Base-by-base conservation (phyloP, 78 protist genomes). In the slime mould (Dictyostelium discoideum) region DNA sequence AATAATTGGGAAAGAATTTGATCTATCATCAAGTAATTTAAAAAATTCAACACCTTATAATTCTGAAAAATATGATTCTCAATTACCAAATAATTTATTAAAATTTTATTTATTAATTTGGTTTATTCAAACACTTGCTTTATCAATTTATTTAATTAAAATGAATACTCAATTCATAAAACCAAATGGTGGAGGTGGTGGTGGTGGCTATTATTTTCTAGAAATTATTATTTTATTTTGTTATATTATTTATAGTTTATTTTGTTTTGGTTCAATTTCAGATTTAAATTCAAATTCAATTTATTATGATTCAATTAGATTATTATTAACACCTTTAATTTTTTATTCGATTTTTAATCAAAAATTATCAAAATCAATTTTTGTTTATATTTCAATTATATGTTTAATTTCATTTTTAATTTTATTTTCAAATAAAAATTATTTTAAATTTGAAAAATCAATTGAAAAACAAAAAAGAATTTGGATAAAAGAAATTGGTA, bases 401-500 rank as follows among this genome's bases (percentile, higher is more conserved):
- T 39, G 54, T 39, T 18, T 16, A 18, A 39, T 76, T 16, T 76
- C 82, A 9, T 39, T 76, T 0, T 76, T 76, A 6, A 76, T 76
- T 37, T 20, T 76, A 76, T 39, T 76, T 39, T 76, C 82, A 76
- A 50, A 76, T 76, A 39, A 29, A 18, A 39, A 76, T 76, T 37
- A 39, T 26, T 76, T 76, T 39, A 76, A 39, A 16, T 8, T 39
- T 14, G 82, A 76, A 37, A 76, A 39, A 20, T 20, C 32, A 3
- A 20, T 6, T 14, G 26, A 76, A 76, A 76, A 39, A 76, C n/a
- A 76, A 39, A 76, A 76, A 32, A 76, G 82, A 76, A n/a, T 76
- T 37, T 39, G 82, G 82, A 76, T 76, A 76, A 76, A 76, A 76
- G 82, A 76, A 5, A 39, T 39, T 76, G 82, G 82, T 76, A 76